Conservation (phyloP, 257 asterid species). For the Hygrophila difformis region DNA sequence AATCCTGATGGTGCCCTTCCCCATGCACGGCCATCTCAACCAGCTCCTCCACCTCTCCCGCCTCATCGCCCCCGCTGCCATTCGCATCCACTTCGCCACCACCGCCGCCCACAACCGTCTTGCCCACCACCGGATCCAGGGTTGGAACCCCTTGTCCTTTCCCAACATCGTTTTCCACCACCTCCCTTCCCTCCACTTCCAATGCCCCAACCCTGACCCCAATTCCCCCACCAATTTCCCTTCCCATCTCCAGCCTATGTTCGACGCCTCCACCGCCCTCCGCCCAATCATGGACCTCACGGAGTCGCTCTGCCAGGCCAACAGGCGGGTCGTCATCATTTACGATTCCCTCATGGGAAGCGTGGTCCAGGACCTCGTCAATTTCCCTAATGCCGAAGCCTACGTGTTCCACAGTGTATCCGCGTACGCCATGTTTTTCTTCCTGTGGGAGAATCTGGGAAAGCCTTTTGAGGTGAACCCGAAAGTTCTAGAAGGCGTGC, state of each 20-base stretch:
- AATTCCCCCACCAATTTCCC: constrained; percentile 22
- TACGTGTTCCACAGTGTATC: constrained; percentile 50
- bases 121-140: constrained; percentile 26
- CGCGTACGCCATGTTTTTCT: constrained; percentile 31
- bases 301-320: constrained; percentile 8
- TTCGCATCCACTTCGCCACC: constrained; percentile 24
- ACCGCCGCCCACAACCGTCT: constrained; percentile 34
- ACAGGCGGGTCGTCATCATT: constrained; percentile 28
- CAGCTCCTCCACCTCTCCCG: constrained; percentile 47
- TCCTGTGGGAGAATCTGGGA: constrained; percentile 39
- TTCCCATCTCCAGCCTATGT: constrained; percentile 31
- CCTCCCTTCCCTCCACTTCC: constrained; percentile 17
- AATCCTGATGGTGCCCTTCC: constrained; percentile 43
- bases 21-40: constrained; percentile 53
- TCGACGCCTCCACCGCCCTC: constrained; percentile 17
- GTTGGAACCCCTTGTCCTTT: constrained; percentile 20
- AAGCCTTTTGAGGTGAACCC: constrained; percentile 24
- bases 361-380: constrained; percentile 35
- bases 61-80: constrained; percentile 27
- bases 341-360: constrained; percentile 57
- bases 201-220: constrained; percentile 20
- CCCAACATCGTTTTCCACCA: constrained; percentile 23
- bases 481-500: constrained; percentile 17
- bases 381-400: constrained; percentile 28
- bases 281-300: constrained; percentile 25